Evolutionary conservation across 2,329 filamentous ascomycete species (phyloP), one percentile per base, ranked within the genome.

Genomic region (Pleomassaria siparia): DNA sequence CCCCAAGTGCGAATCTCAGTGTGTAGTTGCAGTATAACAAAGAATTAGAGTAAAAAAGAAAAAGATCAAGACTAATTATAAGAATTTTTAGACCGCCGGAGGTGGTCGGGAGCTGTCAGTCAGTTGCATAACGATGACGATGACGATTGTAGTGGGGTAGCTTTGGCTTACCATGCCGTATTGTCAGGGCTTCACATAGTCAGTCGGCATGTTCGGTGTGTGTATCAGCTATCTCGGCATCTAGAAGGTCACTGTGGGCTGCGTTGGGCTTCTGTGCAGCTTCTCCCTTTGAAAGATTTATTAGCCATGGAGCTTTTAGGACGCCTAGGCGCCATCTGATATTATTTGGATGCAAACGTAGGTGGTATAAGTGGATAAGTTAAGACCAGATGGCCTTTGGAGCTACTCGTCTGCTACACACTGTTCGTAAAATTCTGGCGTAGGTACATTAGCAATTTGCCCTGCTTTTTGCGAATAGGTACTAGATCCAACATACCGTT

Each of bases 341-440:
- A n/a, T n/a, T n/a, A n/a, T n/a, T n/a, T n/a, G n/a, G n/a, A n/a
- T n/a, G n/a, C n/a, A n/a, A n/a, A n/a, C n/a, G n/a, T n/a, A n/a
- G n/a, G n/a, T n/a, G n/a, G n/a, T n/a, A n/a, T n/a, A n/a, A n/a
- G n/a, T n/a, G n/a, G n/a, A n/a, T n/a, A n/a, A n/a, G n/a, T n/a
- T n/a, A n/a, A n/a, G n/a, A n/a, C n/a, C n/a, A n/a, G n/a, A n/a
- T n/a, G n/a, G n/a, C n/a, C n/a, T n/a, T n/a, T n/a, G n/a, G 18
- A 43, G 15, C 24, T 45, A 52, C 35, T 55, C 50, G 3, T 61
- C 54, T 13, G 56, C 55, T 40, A 67, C 61, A 30, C 63, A 67
- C 32, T 67, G 61, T 26, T 58, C 46, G 25, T 64, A 67, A 16
- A 26, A 64, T 30, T 67, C 63, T 67, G 36, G n/a, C 10, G 16